Conservation (phyloP, 352 stramenopile genomes). For the Phytophthora cajani region DNA sequence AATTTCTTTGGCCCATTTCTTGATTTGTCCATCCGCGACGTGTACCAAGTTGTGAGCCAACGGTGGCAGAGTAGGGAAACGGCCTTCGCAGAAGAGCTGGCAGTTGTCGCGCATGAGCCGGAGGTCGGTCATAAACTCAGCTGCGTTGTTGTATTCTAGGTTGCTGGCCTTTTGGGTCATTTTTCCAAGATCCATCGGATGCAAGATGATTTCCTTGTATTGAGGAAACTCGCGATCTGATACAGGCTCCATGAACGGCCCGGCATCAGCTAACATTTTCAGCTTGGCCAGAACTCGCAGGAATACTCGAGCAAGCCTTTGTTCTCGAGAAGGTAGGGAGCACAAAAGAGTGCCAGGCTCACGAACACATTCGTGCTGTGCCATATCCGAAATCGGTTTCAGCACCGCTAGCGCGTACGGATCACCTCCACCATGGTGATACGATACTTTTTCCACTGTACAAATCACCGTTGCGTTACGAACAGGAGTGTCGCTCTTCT, state of each 20-base stretch:
- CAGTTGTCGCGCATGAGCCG: slow-evolving; percentile 83
- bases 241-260: slow-evolving; percentile 81
- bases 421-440: slow-evolving; percentile 82
- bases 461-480: slow-evolving; percentile 64
- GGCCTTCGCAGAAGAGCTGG: slow-evolving; percentile 79
- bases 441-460: slow-evolving; percentile 68
- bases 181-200: slow-evolving; percentile 77
- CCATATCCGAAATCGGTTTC: slow-evolving; percentile 43
- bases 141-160: slow-evolving; percentile 60
- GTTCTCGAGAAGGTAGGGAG: slow-evolving; percentile 62
- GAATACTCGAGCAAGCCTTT: slow-evolving; percentile 67
- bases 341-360: slow-evolving; percentile 55
- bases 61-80: slow-evolving; percentile 78
- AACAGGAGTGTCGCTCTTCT: slow-evolving; percentile 71
- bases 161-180: slow-evolving; percentile 62
- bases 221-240: slow-evolving; percentile 83
- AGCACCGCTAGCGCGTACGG: slow-evolving; percentile 77
- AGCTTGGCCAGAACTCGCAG: slow-evolving; percentile 70
- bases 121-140: slow-evolving; percentile 70
- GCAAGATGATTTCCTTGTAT: slow-evolving; percentile 84
- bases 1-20: slow-evolving; percentile 76
- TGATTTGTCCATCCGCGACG: slow-evolving; percentile 69
- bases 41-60: slow-evolving; percentile 75
- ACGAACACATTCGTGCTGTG: slow-evolving; percentile 37
- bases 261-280: slow-evolving; percentile 62